These are phyloP conservation scores for Verticillium dahliae DNA, from an alignment of 2,329 filamentous ascomycete genomes.

Conservation along the genomic window DNA sequence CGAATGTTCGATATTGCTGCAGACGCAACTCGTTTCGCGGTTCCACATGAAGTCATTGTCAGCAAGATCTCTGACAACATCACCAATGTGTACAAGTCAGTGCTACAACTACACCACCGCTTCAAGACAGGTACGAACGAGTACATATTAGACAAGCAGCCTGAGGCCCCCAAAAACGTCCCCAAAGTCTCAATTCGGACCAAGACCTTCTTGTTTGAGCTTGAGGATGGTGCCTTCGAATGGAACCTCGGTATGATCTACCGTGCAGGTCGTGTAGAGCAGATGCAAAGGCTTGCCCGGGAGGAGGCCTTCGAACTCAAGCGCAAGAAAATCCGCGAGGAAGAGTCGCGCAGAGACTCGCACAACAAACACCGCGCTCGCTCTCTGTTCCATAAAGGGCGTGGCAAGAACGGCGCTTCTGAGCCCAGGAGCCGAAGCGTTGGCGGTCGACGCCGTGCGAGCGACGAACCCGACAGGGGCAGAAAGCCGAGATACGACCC, in stretches of 20 bases:
- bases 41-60: constrained; percentile 87
- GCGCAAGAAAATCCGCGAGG: constrained; percentile 73
- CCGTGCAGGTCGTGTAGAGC: constrained; percentile 78
- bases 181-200: constrained; percentile 80
- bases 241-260: constrained; percentile 97
- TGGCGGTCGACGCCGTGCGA: constrained; percentile 32
- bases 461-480: constrained; percentile 27
- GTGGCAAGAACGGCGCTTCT: constrained; percentile 25
- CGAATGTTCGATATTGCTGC: constrained; percentile 77
- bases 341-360: constrained; percentile 50
- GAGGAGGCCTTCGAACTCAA: constrained; percentile 89
- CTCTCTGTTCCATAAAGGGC: constrained; percentile 34
- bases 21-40: constrained; percentile 79
- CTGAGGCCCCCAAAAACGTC: constrained; percentile 78
- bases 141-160: constrained; percentile 78
- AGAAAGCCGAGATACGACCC: constrained; percentile 67
- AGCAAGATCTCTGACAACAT: constrained; percentile 92
- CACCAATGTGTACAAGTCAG: constrained; percentile 79
- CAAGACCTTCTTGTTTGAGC: constrained; percentile 78
- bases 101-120: constrained; percentile 85
- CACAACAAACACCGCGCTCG: constrained; percentile 49
- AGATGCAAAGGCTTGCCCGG: constrained; percentile 80
- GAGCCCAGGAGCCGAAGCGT: constrained; percentile 50
- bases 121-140: constrained; percentile 84
- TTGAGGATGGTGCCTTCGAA: constrained; percentile 95